Evolutionary conservation across 2,329 filamentous ascomycete species (phyloP).

Genomic region (Incumbomyces delicatus): DNA sequence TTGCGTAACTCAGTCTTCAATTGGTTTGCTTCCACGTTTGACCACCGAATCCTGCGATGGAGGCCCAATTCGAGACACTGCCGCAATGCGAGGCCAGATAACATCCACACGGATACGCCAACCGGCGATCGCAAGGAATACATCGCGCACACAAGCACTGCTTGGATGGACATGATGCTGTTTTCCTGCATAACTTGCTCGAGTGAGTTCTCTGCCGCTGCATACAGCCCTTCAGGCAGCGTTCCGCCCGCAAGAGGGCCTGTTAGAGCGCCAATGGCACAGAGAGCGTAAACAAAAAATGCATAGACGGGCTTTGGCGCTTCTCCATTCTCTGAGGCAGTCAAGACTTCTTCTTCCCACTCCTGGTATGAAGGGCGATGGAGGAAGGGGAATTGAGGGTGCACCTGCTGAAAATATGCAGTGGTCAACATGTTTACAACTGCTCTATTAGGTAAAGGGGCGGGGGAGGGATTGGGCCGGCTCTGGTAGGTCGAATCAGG

Average conservation of each 20-base stretch:
- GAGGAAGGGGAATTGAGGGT: slow-evolving; percentile 22
- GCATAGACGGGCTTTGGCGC: slow-evolving; percentile 4
- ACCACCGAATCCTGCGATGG: slow-evolving; percentile 13
- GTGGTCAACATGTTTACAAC: neutral
- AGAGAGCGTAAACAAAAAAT: slow-evolving; percentile 8
- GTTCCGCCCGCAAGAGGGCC: slow-evolving; percentile 5
- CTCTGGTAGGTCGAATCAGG: neutral
- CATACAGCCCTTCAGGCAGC: slow-evolving; percentile 7
- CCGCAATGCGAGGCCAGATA: slow-evolving; percentile 22
- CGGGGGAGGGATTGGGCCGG: neutral
- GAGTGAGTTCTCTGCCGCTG: slow-evolving; percentile 8
- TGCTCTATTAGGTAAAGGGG: slow-evolving; percentile 6
- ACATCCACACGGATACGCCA: slow-evolving; percentile 22
- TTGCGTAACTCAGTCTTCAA: slow-evolving; percentile 32
- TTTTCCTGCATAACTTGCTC: slow-evolving; percentile 10
- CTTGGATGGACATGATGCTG: slow-evolving; percentile 16
- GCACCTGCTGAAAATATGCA: slow-evolving; percentile 21
- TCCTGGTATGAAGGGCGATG: slow-evolving; percentile 19
- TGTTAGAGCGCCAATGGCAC: slow-evolving; percentile 6
- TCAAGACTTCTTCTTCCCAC: slow-evolving; percentile 18
- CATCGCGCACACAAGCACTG: slow-evolving; percentile 19
- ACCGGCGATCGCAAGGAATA: slow-evolving; percentile 21
- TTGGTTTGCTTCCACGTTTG: slow-evolving; percentile 14
- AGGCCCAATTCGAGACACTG: slow-evolving; percentile 23
- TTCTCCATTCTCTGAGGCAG: slow-evolving; percentile 1